phyloP scores from a whole-genome alignment of 257 asterid genomes.

The Salvia miltiorrhiza region DNA sequence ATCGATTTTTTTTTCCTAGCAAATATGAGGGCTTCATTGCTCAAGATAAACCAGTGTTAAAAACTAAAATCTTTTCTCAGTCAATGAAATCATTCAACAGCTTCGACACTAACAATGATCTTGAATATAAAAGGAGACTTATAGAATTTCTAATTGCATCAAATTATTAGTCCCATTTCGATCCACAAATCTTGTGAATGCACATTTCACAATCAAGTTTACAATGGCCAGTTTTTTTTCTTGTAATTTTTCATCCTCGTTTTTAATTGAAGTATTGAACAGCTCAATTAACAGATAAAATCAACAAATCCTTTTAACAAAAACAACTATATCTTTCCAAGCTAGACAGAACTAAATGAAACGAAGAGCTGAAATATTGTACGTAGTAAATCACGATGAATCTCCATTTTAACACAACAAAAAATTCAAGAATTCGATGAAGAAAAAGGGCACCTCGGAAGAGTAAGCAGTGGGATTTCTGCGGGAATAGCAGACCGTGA shows the following conservation, averaged over 20 bases:
- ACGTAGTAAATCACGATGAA: background rate
- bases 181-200: background rate
- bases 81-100: background rate
- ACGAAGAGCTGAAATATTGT: background rate
- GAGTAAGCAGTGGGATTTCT: constrained; percentile 22
- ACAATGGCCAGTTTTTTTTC: background rate
- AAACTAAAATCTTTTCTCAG: background rate
- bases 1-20: background rate
- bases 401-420: background rate
- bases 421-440: background rate
- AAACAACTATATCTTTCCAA: background rate
- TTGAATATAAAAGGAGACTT: background rate
- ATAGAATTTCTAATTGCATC: background rate
- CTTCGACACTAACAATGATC: background rate
- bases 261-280: background rate
- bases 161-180: background rate
- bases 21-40: background rate
- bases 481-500: constrained; percentile 21
- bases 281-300: background rate
- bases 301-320: background rate
- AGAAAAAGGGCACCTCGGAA: constrained; percentile 34
- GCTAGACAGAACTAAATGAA: background rate
- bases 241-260: background rate
- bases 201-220: background rate
- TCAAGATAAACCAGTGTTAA: background rate